phyloP scores from a whole-genome alignment of 2,329 filamentous ascomycete genomes.

The Tolypocladium cylindrosporum region DNA sequence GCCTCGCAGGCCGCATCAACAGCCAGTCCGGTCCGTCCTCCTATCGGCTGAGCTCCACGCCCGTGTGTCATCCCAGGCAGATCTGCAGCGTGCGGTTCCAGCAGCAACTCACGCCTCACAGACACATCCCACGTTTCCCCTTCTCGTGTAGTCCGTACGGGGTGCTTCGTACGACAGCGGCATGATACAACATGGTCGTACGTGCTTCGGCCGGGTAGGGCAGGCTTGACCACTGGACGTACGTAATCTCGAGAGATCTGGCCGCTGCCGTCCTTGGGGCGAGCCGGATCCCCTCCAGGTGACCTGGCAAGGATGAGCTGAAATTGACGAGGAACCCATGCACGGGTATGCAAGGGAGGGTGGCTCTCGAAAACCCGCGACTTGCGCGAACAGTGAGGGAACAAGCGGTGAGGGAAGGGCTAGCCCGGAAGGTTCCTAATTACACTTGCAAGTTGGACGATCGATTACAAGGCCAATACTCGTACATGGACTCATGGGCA shows the following conservation, averaged over 20 bases:
- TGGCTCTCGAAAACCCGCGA: constrained; percentile 4
- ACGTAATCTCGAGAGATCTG: constrained; percentile 1
- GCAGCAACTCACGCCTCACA: neutral
- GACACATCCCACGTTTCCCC: neutral
- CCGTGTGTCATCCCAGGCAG: neutral
- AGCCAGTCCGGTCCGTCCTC: constrained; percentile 1
- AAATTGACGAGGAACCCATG: constrained; percentile 3
- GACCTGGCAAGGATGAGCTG: neutral
- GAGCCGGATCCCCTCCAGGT: constrained; percentile 2
- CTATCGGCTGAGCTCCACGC: constrained; percentile 5
- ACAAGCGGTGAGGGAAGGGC: constrained; percentile 8
- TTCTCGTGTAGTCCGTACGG: constrained; percentile 1
- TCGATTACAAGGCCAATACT: neutral
- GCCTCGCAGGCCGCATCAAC: neutral
- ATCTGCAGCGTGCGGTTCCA: neutral
- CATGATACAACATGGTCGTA: neutral
- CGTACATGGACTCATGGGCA: neutral
- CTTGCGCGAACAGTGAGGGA: constrained; percentile 2
- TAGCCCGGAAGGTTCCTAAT: neutral
- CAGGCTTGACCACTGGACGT: neutral
- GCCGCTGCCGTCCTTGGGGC: neutral
- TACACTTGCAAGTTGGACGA: neutral
- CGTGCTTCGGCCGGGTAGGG: neutral
- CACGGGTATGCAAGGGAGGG: constrained; percentile 9
- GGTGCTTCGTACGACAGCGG: neutral